These are phyloP conservation scores for Scenedesmus sp. DNA, from an alignment of 163 green algal species.

Conservation along the genomic window DNA sequence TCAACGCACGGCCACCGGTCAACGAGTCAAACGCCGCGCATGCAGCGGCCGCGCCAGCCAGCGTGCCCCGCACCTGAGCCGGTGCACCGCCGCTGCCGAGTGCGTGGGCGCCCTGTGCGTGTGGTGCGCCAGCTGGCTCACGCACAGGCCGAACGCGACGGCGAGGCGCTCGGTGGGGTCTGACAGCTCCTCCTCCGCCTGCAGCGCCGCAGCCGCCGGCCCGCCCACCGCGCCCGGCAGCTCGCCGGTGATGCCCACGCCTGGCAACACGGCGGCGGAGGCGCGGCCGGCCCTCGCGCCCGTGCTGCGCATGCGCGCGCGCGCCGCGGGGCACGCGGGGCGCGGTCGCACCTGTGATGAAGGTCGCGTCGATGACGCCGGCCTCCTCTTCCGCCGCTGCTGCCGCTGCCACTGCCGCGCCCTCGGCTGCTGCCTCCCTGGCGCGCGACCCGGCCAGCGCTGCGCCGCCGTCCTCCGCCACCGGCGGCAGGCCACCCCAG, in stretches of 20 bases:
- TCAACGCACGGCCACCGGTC: too few species aligned
- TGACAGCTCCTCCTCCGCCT: neutral
- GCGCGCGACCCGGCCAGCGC: neutral
- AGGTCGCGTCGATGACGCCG: too few species aligned
- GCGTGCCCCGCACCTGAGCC: neutral
- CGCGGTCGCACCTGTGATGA: constrained; percentile 40
- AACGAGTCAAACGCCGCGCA: too few species aligned
- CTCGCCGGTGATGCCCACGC: constrained; percentile 24
- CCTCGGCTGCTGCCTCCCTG: neutral
- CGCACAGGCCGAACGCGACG: constrained; percentile 20
- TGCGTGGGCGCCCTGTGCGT: constrained; percentile 10
- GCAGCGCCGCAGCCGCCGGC: neutral
- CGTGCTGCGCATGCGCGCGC: too few species aligned
- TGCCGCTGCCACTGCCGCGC: too few species aligned
- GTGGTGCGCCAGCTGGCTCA: constrained; percentile 31
- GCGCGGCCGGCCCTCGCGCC: too few species aligned
- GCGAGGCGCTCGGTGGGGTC: constrained; percentile 44
- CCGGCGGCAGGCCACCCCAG: constrained; percentile 19
- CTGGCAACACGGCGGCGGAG: too few species aligned
- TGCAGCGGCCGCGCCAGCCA: neutral
- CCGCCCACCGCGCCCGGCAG: constrained; percentile 10
- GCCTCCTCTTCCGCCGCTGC: too few species aligned
- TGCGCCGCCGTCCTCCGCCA: constrained; percentile 20
- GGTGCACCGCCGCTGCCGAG: neutral
- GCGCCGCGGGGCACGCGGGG: too few species aligned